Conservation (phyloP, 2,329 filamentous ascomycete species). For the Trichoderma oligosporum region DNA sequence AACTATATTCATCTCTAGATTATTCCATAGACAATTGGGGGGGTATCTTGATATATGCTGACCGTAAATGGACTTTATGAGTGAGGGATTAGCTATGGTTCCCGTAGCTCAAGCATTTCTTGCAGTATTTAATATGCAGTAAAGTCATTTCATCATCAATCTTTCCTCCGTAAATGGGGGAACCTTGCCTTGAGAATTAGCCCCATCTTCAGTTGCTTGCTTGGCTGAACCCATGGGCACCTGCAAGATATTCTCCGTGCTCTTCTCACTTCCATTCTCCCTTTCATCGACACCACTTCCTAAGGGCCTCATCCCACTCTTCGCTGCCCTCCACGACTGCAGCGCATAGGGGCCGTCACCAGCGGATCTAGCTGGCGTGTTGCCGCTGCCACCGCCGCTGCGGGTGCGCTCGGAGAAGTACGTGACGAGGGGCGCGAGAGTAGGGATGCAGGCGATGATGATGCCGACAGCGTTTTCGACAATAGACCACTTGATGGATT, state of each 20-base stretch:
- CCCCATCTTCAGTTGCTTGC: neutral
- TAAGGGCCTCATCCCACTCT: constrained; percentile 25
- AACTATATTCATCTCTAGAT: too few species aligned
- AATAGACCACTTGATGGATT: constrained; percentile 43
- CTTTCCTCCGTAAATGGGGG: neutral
- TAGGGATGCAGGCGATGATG: constrained; percentile 41
- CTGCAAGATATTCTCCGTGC: constrained; percentile 16
- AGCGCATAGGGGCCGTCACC: constrained; percentile 25
- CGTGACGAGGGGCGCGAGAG: constrained; percentile 41
- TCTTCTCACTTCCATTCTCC: constrained; percentile 7
- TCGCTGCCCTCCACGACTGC: constrained; percentile 26
- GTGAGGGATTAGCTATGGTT: too few species aligned
- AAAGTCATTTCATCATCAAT: neutral
- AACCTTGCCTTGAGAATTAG: neutral
- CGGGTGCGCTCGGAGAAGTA: constrained; percentile 32
- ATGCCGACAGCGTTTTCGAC: constrained; percentile 45
- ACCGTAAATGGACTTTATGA: too few species aligned
- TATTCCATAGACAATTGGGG: too few species aligned
- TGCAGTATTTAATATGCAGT: neutral
- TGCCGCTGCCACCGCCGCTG: constrained; percentile 22
- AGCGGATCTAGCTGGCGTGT: neutral
- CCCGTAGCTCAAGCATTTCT: too few species aligned
- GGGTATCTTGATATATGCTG: too few species aligned
- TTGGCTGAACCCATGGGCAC: neutral
- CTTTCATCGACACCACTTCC: constrained; percentile 8